Conservation (phyloP, 2,329 filamentous ascomycete genomes). For the Apiospora saccharicola region DNA sequence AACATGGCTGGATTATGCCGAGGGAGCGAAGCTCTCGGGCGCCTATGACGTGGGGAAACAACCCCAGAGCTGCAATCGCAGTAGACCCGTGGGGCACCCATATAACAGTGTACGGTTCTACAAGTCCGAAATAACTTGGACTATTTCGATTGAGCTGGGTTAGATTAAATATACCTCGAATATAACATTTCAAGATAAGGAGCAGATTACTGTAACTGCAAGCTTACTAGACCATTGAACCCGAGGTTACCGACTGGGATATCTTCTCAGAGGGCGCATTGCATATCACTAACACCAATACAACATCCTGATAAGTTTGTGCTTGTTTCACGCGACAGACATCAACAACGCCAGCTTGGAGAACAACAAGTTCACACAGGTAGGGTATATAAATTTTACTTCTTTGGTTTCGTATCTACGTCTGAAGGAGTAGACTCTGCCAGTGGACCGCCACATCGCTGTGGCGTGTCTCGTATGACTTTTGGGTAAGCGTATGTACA, state of each 20-base stretch:
- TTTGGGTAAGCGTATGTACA: slow-evolving; percentile 8
- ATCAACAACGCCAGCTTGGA: not conserved
- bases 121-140: not conserved
- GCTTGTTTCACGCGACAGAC: not conserved
- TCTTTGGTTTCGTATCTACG: slow-evolving; percentile 16
- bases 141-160: not conserved
- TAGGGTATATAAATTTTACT: slow-evolving; percentile 1
- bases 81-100: not conserved
- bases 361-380: not conserved
- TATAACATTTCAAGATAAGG: not conserved
- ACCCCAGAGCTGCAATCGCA: not conserved
- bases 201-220: not conserved
- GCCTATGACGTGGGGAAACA: slow-evolving; percentile 7
- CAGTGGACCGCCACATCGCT: slow-evolving; percentile 6
- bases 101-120: not conserved
- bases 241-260: not conserved
- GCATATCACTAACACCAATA: not conserved
- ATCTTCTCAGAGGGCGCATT: not conserved
- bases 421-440: not conserved
- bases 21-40: not conserved
- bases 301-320: not conserved
- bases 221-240: not conserved
- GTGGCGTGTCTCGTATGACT: not conserved
- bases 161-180: not conserved
- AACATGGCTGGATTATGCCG: not conserved